Conservation (phyloP, 1,139 yeast species). For the Nakaseomyces kungkrabaensis region DNA sequence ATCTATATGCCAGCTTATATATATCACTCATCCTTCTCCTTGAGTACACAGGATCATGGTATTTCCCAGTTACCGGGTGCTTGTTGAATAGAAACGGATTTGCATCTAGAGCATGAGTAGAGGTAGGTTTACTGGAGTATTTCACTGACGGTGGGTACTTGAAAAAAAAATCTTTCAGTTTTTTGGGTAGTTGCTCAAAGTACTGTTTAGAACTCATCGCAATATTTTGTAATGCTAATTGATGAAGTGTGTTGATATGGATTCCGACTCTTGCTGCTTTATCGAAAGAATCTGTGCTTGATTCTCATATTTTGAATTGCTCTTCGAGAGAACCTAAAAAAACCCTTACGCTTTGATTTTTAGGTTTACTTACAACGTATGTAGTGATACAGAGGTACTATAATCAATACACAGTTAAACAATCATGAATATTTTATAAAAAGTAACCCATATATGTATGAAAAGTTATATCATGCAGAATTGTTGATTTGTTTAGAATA, state of each 20-base stretch:
- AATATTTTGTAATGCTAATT: not conserved
- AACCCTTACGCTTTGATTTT: too few species aligned
- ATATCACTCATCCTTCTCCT: constrained; percentile 78
- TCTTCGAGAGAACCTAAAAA: too few species aligned
- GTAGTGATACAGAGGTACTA: too few species aligned
- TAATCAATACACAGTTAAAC: too few species aligned
- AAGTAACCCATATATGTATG: too few species aligned
- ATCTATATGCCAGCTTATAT: constrained; percentile 72
- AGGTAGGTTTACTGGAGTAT: constrained; percentile 57
- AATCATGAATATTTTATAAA: too few species aligned
- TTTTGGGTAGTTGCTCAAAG: constrained; percentile 57
- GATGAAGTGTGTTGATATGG: too few species aligned
- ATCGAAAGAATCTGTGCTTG: too few species aligned
- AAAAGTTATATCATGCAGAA: too few species aligned
- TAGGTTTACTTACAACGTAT: too few species aligned
- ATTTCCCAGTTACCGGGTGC: constrained; percentile 68
- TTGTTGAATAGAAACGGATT: constrained; percentile 86
- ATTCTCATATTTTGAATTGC: too few species aligned
- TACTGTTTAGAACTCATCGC: constrained; percentile 11
- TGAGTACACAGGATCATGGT: constrained; percentile 74
- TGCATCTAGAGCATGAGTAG: constrained; percentile 55
- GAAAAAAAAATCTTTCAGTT: constrained; percentile 65
- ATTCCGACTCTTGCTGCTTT: too few species aligned
- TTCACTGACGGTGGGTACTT: constrained; percentile 82
- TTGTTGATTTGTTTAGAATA: not conserved